These are phyloP conservation scores for Pseudotulostoma volvatum DNA, from an alignment of 495 filamentous ascomycete genomes.

Conservation along the genomic window DNA sequence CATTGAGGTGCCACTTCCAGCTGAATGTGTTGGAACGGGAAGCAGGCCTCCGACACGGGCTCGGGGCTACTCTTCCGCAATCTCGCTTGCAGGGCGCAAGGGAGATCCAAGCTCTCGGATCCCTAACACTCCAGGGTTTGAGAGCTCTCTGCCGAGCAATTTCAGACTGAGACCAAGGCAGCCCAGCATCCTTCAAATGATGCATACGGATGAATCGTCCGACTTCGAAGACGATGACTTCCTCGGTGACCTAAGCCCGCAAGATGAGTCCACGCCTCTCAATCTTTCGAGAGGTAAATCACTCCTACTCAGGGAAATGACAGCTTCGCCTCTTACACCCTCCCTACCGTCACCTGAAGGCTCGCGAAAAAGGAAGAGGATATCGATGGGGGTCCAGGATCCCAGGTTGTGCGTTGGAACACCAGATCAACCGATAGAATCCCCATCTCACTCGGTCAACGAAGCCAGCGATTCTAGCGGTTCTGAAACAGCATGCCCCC, in stretches of 20 bases:
- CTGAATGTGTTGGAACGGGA: constrained; percentile 19
- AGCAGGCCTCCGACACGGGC: constrained; percentile 29
- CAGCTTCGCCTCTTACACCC: constrained; percentile 1
- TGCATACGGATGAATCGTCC: constrained; percentile 34
- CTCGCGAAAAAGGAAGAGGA: constrained; percentile 25
- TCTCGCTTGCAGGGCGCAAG: constrained; percentile 27
- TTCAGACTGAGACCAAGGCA: constrained; percentile 51
- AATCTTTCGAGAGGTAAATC: constrained; percentile 25
- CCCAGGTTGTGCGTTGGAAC: constrained; percentile 8
- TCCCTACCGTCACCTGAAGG: constrained; percentile 4
- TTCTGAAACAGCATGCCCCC: neutral
- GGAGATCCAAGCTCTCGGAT: constrained; percentile 24
- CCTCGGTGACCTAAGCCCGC: constrained; percentile 41
- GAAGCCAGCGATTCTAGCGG: neutral
- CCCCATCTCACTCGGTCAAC: neutral
- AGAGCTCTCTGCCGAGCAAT: constrained; percentile 39
- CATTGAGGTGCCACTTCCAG: constrained; percentile 25
- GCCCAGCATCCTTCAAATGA: constrained; percentile 50
- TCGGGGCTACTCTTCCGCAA: constrained; percentile 31
- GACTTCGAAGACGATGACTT: constrained; percentile 36
- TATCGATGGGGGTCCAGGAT: constrained; percentile 10
- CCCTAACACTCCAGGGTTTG: constrained; percentile 35
- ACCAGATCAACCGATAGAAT: neutral
- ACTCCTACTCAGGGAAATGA: constrained; percentile 5
- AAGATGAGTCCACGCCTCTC: constrained; percentile 51